Base-by-base conservation (phyloP, 1,284 basidiomycete genomes). In the Naganishia albida region DNA sequence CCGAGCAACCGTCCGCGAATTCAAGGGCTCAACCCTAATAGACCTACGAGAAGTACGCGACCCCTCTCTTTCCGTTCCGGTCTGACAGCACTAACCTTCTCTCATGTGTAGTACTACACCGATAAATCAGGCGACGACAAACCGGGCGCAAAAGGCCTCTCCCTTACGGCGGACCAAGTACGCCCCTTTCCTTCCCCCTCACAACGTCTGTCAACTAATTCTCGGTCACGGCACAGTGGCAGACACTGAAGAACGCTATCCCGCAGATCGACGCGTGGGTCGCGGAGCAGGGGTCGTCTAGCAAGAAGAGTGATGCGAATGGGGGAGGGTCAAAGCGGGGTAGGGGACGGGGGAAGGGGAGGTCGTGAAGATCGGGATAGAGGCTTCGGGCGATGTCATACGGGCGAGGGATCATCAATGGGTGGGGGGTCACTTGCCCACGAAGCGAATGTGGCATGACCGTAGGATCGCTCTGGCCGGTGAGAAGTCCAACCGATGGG, bases 111-210 rank as follows among this genome's bases (percentile, higher is more conserved):
- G 77, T 91, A 83, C 72, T 93, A 88, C 71, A 84, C 78, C 2
- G 80, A 82, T 56, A 84, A 84, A 70, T 48, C 46, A 4, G 68
- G 69, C 1, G 82, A 84, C 4, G 83, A 86, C n/a, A 90, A 88
- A 69, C 90, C 90, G 0, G 88, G 89, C 0, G 88, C 88, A 76
- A 92, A 92, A 72, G 90, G 90, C 7, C 88, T 93, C 64, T 84
- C 86, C 0, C 80, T 93, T n/a, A 79, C 79, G 12, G 51, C 78
- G 0, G 90, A 91, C 42, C 89, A 90, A 83, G 88, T 88, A 68
- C 54, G 82, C 76, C 25, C 38, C 63, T 52, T 34, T 7, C 44
- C 67, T 44, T 44, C 23, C 30, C 39, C 7, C 44, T 10, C 42
- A 48, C 2, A 13, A 48, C 13, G 7, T 26, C 52, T 49, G n/a